phyloP scores from a whole-genome alignment of 345 rosid genomes.

The Salix exigua region DNA sequence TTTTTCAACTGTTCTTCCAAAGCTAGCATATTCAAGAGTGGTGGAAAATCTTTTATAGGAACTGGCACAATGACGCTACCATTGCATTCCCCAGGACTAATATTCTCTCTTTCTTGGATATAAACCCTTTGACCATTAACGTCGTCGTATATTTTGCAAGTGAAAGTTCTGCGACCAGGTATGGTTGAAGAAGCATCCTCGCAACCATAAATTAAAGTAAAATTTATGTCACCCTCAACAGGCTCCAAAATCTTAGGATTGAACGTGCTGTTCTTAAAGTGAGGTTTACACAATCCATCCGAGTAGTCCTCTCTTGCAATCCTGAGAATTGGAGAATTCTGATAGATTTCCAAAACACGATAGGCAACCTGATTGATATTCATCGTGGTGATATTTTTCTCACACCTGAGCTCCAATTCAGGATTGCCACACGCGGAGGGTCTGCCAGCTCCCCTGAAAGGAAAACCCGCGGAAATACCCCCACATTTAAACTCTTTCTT shows the following conservation, averaged over 20 bases:
- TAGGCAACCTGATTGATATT: slow-evolving; percentile 11
- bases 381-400: background rate
- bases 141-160: background rate
- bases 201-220: slow-evolving; percentile 23
- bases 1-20: background rate
- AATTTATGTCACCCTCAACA: background rate
- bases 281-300: slow-evolving; percentile 10
- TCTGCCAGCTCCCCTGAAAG: slow-evolving; percentile 37
- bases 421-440: slow-evolving; percentile 20
- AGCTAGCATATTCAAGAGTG: background rate
- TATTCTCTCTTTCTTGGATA: background rate
- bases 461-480: slow-evolving; percentile 20
- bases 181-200: fast-evolving
- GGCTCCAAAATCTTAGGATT: slow-evolving; percentile 1
- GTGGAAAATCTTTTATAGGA: background rate
- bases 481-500: slow-evolving; percentile 26
- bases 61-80: slow-evolving; percentile 17
- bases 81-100: slow-evolving; percentile 4
- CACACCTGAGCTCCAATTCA: slow-evolving; percentile 29
- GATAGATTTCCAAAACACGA: slow-evolving; percentile 16
- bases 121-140: background rate
- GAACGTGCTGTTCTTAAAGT: slow-evolving; percentile 16
- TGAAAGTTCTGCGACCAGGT: background rate
- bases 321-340: background rate
- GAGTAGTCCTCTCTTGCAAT: slow-evolving; percentile 28